These are phyloP conservation scores for Ogataea trehalophila DNA, from an alignment of 805 yeast genomes.

Conservation along the genomic window DNA sequence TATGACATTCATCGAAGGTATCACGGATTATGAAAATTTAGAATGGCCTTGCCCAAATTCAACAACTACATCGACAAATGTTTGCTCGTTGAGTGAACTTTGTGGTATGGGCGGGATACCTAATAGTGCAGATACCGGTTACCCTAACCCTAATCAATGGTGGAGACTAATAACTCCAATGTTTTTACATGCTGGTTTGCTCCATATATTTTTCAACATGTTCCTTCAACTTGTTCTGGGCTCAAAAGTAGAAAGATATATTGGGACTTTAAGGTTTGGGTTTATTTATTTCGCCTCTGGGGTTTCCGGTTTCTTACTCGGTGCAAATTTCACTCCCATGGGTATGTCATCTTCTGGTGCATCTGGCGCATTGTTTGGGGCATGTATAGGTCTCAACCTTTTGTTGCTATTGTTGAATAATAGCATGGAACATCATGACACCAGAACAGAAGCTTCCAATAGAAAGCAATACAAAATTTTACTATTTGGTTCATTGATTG, in stretches of 20 bases:
- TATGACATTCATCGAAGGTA: slow-evolving; percentile 47
- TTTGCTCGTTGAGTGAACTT: slow-evolving; percentile 50
- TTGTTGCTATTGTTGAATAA: slow-evolving; percentile 51
- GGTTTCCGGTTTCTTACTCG: slow-evolving; percentile 60
- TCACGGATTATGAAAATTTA: slow-evolving; percentile 44
- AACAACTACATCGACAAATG: slow-evolving; percentile 48
- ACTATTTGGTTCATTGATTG: slow-evolving; percentile 45
- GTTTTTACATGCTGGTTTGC: slow-evolving; percentile 68
- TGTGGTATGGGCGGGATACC: slow-evolving; percentile 57
- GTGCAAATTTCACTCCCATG: slow-evolving; percentile 63
- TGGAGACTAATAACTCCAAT: slow-evolving; percentile 67
- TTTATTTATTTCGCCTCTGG: slow-evolving; percentile 59
- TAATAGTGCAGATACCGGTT: slow-evolving; percentile 26
- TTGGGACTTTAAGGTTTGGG: slow-evolving; percentile 51
- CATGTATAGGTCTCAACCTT: slow-evolving; percentile 54
- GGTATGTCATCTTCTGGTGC: slow-evolving; percentile 70
- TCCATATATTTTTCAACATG: slow-evolving; percentile 63
- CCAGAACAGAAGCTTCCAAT: slow-evolving; percentile 24
- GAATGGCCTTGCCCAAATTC: slow-evolving; percentile 68
- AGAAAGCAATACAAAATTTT: slow-evolving; percentile 40
- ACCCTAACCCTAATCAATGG: slow-evolving; percentile 53
- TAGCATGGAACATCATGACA: slow-evolving; percentile 35
- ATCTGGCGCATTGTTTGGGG: slow-evolving; percentile 66
- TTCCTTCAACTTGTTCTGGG: slow-evolving; percentile 60
- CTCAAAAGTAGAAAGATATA: slow-evolving; percentile 47